phyloP scores from a whole-genome alignment of 208 protist species.

The Leishmania gerbilli region DNA sequence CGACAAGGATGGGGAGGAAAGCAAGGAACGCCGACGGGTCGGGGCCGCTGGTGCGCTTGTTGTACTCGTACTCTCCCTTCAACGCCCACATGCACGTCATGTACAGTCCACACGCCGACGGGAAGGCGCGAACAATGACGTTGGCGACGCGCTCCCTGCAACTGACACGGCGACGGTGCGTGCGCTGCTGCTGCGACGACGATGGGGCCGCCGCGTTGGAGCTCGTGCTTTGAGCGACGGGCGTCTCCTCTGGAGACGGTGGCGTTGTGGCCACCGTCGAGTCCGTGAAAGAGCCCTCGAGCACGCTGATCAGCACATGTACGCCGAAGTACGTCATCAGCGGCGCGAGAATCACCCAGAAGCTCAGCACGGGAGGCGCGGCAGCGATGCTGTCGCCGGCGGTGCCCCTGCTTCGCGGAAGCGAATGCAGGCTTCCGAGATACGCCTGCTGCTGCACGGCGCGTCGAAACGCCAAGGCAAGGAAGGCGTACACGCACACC shows the following conservation, averaged over 20 bases:
- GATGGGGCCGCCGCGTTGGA: neutral
- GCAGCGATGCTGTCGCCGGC: neutral
- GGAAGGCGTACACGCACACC: conserved; percentile 42
- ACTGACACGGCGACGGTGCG: neutral
- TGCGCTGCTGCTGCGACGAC: neutral
- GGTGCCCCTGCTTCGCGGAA: neutral
- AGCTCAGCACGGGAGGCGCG: conserved; percentile 28
- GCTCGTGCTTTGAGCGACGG: neutral
- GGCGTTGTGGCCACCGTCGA: neutral
- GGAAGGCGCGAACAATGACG: conserved; percentile 17
- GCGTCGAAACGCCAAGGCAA: conserved; percentile 38
- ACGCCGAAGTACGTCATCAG: conserved; percentile 45
- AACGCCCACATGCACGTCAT: conserved; percentile 57
- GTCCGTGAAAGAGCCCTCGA: conserved; percentile 9
- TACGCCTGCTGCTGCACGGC: conserved; percentile 12
- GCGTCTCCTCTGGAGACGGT: neutral
- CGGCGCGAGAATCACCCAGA: conserved; percentile 60
- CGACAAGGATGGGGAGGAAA: conserved; percentile 46
- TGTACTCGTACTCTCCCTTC: conserved; percentile 53
- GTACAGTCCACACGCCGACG: conserved; percentile 43
- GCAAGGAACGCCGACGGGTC: conserved; percentile 45
- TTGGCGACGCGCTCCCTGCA: conserved; percentile 20
- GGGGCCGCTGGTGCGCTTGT: conserved; percentile 18
- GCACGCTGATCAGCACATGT: conserved; percentile 1
- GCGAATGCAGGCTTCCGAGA: no score